Evolutionary conservation across 2,329 filamentous ascomycete genomes (phyloP), one percentile per base, ranked within the genome.

Genomic region (Chalaropsis ovoidea): DNA sequence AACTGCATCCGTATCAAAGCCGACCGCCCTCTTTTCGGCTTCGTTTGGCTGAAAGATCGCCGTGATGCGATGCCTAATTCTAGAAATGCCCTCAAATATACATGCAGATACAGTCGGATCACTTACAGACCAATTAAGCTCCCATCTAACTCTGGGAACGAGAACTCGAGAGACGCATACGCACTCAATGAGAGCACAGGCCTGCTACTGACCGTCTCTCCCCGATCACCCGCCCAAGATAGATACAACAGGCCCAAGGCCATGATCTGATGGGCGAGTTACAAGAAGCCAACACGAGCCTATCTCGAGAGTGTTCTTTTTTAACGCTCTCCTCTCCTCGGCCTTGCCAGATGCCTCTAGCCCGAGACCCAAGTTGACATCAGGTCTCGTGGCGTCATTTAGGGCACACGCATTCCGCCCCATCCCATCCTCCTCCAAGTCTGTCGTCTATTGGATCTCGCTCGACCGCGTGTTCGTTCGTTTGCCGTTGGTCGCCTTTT

Each of bases 161-260:
- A 35, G 31, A 39, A 39, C 35, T 39, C 43, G 15, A n/a, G 2
- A 47, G 43, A 47, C 43, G 15, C 43, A 43, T 15, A n/a, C 2
- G 42, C 7, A 39, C 3, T n/a, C 15, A 47, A 47, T 1, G 15
- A 6, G 43, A 10, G 15, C 43, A 58, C 31, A n/a, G 54, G 17
- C 54, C 27, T 35, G 42, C 7, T 43, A 19, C 52, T 56, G 52
- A 22, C 52, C 17, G 52, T 56, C 22, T 15, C 13, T 10, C 24
- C 13, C 52, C 27, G 52, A 56, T 56, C 52, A 56, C 22, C 52
- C 52, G 47, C 47, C n/a, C 4, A 49, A 35, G 52, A 56, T 17
- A 56, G 52, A 56, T 17, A 56, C 22, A 56, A 31, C 52, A 27
- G 22, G 52, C 11, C 10, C 52, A 31, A 17, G 52, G 11, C 52